Conservation (phyloP, 2,329 filamentous ascomycete species). For the Verticillium alfalfae region DNA sequence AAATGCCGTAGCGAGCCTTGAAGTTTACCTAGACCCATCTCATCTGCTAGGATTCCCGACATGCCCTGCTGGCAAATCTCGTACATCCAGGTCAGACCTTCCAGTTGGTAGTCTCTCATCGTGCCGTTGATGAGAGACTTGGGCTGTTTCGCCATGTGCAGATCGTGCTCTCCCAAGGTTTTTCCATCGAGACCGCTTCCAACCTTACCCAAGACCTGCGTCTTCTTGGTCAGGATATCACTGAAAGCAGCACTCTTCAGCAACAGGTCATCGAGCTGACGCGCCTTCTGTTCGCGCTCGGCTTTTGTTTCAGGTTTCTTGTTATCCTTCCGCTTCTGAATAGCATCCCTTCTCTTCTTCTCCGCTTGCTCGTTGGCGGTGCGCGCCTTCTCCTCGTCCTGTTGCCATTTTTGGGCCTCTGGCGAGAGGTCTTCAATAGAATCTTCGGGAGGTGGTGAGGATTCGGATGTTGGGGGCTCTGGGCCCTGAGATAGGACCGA, state of each 20-base stretch:
- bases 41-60: slow-evolving; percentile 86
- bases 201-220: slow-evolving; percentile 55
- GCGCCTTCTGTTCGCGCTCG: slow-evolving; percentile 53
- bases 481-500: slow-evolving; percentile 18
- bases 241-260: slow-evolving; percentile 56
- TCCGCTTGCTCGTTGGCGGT: slow-evolving; percentile 41
- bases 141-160: slow-evolving; percentile 81
- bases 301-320: slow-evolving; percentile 43
- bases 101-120: slow-evolving; percentile 92
- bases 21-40: slow-evolving; percentile 72
- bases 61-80: slow-evolving; percentile 75
- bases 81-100: slow-evolving; percentile 93
- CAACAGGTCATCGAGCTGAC: slow-evolving; percentile 53
- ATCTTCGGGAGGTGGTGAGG: slow-evolving; percentile 26
- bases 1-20: neutral
- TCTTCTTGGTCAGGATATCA: slow-evolving; percentile 59
- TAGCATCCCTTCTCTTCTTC: slow-evolving; percentile 26
- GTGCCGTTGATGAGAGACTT: slow-evolving; percentile 77
- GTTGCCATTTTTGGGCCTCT: slow-evolving; percentile 19
- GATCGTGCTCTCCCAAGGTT: slow-evolving; percentile 55
- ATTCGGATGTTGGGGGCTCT: slow-evolving; percentile 27
- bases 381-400: slow-evolving; percentile 29
- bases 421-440: slow-evolving; percentile 11
- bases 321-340: slow-evolving; percentile 42
- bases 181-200: slow-evolving; percentile 56